Evolutionary conservation across 768 basidiomycete species (phyloP).

Genomic region (Tricholoma sp.): DNA sequence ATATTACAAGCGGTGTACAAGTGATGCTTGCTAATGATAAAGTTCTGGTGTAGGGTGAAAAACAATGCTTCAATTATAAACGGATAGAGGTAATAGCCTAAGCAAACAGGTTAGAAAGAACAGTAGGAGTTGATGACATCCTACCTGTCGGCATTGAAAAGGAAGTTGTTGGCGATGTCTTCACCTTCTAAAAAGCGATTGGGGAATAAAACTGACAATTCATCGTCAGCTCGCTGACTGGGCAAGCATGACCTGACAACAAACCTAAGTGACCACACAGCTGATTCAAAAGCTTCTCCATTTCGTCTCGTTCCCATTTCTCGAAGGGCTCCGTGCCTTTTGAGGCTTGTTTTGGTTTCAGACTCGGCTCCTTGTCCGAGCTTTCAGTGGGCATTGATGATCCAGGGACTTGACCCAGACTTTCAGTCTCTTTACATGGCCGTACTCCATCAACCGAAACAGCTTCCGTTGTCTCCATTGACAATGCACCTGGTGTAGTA

Average conservation of each 20-base stretch:
- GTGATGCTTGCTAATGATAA: not conserved
- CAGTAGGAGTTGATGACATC: conserved; percentile 14
- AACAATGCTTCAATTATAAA: conserved; percentile 40
- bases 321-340: conserved; percentile 69
- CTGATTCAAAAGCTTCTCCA: conserved; percentile 78
- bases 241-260: conserved; percentile 13
- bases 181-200: conserved; percentile 90
- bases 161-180: conserved; percentile 86
- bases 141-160: conserved; percentile 84
- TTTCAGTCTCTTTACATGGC: conserved; percentile 24
- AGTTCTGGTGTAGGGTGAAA: not conserved
- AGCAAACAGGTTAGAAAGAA: not conserved
- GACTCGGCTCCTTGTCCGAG: conserved; percentile 30
- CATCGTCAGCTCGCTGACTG: not conserved
- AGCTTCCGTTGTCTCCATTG: conserved; percentile 17
- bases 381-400: conserved; percentile 8
- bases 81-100: conserved; percentile 69
- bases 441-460: conserved; percentile 18
- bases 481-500: conserved; percentile 14
- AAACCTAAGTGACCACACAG: conserved; percentile 84
- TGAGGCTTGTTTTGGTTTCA: conserved; percentile 29
- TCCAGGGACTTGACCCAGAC: conserved; percentile 19
- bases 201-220: conserved; percentile 69
- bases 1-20: not conserved
- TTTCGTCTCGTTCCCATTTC: conserved; percentile 80